phyloP scores from a whole-genome alignment of 2,329 filamentous ascomycete genomes.

The Penicillium crustosum region DNA sequence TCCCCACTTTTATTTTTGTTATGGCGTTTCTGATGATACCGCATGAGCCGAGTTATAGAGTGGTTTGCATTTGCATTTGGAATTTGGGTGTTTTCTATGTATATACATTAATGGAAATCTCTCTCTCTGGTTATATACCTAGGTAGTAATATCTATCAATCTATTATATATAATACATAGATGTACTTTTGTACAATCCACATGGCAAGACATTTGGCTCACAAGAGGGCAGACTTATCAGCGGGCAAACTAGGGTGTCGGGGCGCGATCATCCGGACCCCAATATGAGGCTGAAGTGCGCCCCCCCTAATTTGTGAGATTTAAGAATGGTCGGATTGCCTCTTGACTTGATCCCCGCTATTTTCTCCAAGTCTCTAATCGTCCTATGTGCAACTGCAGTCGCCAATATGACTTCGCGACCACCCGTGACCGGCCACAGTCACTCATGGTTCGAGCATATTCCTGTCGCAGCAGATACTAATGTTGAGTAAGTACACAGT shows the following conservation, averaged over 20 bases:
- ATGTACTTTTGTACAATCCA: too few relatives aligned
- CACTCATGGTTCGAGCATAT: slow-evolving; percentile 21
- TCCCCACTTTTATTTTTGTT: slow-evolving; percentile 12
- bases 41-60: slow-evolving; percentile 28
- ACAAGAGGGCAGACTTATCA: slow-evolving; percentile 8
- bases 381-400: neutral
- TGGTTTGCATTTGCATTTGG: slow-evolving; percentile 14
- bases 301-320: slow-evolving; percentile 1
- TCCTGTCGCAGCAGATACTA: slow-evolving; percentile 14
- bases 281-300: slow-evolving; percentile 23
- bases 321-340: neutral
- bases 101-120: slow-evolving; percentile 8
- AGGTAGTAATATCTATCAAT: too few relatives aligned
- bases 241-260: slow-evolving; percentile 12
- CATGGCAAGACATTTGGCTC: slow-evolving; percentile 12
- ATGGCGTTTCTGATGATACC: slow-evolving; percentile 25
- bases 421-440: neutral
- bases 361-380: neutral
- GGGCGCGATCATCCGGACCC: slow-evolving; percentile 18
- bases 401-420: slow-evolving; percentile 12
- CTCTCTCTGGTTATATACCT: neutral
- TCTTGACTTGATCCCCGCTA: neutral
- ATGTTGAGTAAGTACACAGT: slow-evolving; percentile 30
- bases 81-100: slow-evolving; percentile 3
- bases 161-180: too few relatives aligned